Percentiles rank a stretch among this genome's conserved stretches.
Evolutionary conservation across 2,329 filamentous ascomycete species (phyloP).

Genomic region (Pseudocercospora crystallina): DNA sequence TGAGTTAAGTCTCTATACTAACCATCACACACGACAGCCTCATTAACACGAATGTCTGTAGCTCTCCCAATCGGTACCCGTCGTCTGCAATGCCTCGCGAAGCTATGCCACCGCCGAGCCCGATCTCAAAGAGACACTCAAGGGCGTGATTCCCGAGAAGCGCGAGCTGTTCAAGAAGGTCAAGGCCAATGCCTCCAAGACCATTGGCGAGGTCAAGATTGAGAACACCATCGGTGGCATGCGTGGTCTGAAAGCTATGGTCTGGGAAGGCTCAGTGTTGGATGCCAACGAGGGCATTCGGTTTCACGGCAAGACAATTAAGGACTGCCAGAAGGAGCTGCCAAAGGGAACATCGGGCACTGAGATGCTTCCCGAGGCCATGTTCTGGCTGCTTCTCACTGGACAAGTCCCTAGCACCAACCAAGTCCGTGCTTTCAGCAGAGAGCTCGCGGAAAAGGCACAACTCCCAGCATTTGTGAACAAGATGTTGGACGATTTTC

Average conservation of each 20-base stretch:
- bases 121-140: constrained; percentile 84
- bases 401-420: constrained; percentile 81
- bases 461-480: constrained; percentile 78
- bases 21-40: neutral
- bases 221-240: constrained; percentile 94
- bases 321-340: constrained; percentile 90
- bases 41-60: constrained; percentile 13
- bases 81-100: constrained; percentile 40
- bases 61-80: constrained; percentile 27
- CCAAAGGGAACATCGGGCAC: constrained; percentile 90
- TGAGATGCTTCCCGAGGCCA: constrained; percentile 97
- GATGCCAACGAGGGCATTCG: constrained; percentile 96
- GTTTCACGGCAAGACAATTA: constrained; percentile 97
- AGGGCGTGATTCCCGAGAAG: constrained; percentile 83
- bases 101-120: constrained; percentile 76
- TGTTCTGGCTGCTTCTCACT: constrained; percentile 98
- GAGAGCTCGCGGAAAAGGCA: constrained; percentile 83
- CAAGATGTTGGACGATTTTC: constrained; percentile 87
- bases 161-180: constrained; percentile 91
- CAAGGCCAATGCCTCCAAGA: constrained; percentile 78
- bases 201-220: constrained; percentile 88
- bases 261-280: constrained; percentile 97
- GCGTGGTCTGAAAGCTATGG: constrained; percentile 92
- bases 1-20: constrained; percentile 41
- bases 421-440: constrained; percentile 80